phyloP scores from a whole-genome alignment of 2,329 filamentous ascomycete species.

The Claviceps humidiphila region DNA sequence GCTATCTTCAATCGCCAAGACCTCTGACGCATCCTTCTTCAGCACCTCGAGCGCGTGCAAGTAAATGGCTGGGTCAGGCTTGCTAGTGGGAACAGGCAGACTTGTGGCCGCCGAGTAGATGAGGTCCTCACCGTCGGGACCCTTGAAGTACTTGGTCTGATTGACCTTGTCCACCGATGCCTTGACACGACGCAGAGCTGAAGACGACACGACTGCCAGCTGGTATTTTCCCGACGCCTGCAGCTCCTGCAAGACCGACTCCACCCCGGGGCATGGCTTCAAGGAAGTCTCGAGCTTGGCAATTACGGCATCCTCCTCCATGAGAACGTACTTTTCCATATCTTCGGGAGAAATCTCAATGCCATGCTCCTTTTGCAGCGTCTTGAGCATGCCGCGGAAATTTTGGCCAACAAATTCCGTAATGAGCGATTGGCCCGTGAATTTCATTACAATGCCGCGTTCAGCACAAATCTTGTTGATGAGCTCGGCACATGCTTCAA shows the following conservation, averaged over 20 bases:
- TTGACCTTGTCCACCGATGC: constrained; percentile 69
- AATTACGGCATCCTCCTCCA: constrained; percentile 75
- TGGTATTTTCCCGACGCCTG: constrained; percentile 48
- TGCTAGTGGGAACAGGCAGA: constrained; percentile 67
- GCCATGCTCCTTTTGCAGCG: constrained; percentile 61
- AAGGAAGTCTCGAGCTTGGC: constrained; percentile 59
- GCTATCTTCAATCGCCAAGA: constrained; percentile 76
- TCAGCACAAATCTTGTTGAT: constrained; percentile 72
- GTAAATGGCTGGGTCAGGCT: constrained; percentile 86
- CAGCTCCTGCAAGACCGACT: constrained; percentile 53
- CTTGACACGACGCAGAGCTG: constrained; percentile 62
- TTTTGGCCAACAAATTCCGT: constrained; percentile 84
- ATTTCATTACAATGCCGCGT: constrained; percentile 49
- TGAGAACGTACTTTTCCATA: constrained; percentile 58
- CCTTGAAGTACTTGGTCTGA: constrained; percentile 63
- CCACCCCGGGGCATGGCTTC: constrained; percentile 55
- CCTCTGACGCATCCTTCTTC: constrained; percentile 57
- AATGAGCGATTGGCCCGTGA: constrained; percentile 69
- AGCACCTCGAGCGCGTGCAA: constrained; percentile 61
- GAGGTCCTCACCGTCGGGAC: constrained; percentile 36
- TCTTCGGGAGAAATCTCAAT: constrained; percentile 58
- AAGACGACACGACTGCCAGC: constrained; percentile 70
- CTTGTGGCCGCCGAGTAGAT: constrained; percentile 76
- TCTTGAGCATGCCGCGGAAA: constrained; percentile 81
- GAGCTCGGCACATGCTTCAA: constrained; percentile 79